Conservation (phyloP, 805 yeast species). For the Yarrowia hollandica region DNA sequence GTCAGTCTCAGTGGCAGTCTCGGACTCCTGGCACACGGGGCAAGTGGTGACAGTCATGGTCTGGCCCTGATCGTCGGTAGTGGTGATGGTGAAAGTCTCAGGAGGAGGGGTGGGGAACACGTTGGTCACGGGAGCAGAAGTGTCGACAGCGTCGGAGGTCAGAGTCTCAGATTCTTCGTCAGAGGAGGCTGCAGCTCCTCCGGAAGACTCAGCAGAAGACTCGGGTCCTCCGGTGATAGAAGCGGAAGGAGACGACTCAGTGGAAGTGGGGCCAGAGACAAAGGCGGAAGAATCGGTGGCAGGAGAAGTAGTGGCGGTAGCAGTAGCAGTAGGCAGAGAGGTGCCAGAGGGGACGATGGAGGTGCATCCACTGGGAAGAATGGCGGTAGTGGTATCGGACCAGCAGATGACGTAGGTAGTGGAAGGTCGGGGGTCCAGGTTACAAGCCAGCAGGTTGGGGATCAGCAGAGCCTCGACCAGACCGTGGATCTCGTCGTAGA, state of each 20-base stretch:
- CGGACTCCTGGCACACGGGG: background rate
- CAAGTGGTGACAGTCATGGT: conserved; percentile 16
- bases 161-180: no score
- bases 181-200: no score
- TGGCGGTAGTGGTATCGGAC: background rate
- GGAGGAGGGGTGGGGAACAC: background rate
- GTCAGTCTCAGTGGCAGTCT: background rate
- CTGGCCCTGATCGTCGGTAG: background rate
- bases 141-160: no score
- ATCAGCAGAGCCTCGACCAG: conserved; percentile 7
- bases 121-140: background rate
- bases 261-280: background rate
- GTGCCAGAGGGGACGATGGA: conserved; percentile 20
- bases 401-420: conserved; percentile 18
- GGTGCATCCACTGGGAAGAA: conserved; percentile 4
- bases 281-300: background rate
- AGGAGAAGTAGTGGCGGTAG: background rate
- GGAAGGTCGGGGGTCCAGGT: conserved; percentile 15
- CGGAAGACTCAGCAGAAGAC: no score
- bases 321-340: background rate
- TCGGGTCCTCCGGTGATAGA: no score
- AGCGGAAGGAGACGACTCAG: background rate
- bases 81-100: conserved; percentile 6
- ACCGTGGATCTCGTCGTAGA: conserved; percentile 7
- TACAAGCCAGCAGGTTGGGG: conserved; percentile 9